Evolutionary conservation across 495 filamentous ascomycete genomes (phyloP), one percentile per base, ranked within the genome.

Genomic region (Neurospora sp.): DNA sequence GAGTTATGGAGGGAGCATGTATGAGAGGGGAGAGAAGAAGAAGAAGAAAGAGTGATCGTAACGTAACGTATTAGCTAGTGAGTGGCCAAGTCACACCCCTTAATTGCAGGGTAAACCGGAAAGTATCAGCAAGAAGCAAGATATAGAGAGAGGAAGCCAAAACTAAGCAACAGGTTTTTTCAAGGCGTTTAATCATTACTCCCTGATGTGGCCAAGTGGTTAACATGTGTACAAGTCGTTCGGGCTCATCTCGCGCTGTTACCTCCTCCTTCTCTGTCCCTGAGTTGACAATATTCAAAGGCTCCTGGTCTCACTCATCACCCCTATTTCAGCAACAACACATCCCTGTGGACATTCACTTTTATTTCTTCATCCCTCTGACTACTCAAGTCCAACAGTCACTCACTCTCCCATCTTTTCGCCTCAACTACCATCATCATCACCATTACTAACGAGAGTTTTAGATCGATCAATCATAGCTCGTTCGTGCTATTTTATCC

Each of bases 1-100:
- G 35, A 12, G 20, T 59, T 27, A 59, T 59, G 40, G 82, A 84
- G 39, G 84, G 74, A 76, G 53, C 18, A 12, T 38, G 68, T 41
- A 16, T 37, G 68, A 18, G 39, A 68, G 41, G 69, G 44, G 3
- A 45, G 12, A 39, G 40, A 59, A 37, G 35, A 37, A 37, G 53
- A 70, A 40, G 53, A 41, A 53, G 53, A 35, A 61, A 37, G 53
- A 16, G 53, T 31, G 31, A 65, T 65, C 27, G 7, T 65, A 65
- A 65, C 31, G 53, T 65, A 65, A 61, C 53, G 27, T 61, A 65
- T 65, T 35, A 65, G 53, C 53, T 65, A 65, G 14, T 35, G 27
- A 65, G 27, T 35, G 53, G 53, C 14, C 53, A 35, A 35, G 53
- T 65, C 27, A 65, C 53, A 65, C 14, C 53, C 53, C 1, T 35